These are phyloP conservation scores for Tripterygium wilfordii DNA, from an alignment of 177 flowering plant species.

Conservation along the genomic window DNA sequence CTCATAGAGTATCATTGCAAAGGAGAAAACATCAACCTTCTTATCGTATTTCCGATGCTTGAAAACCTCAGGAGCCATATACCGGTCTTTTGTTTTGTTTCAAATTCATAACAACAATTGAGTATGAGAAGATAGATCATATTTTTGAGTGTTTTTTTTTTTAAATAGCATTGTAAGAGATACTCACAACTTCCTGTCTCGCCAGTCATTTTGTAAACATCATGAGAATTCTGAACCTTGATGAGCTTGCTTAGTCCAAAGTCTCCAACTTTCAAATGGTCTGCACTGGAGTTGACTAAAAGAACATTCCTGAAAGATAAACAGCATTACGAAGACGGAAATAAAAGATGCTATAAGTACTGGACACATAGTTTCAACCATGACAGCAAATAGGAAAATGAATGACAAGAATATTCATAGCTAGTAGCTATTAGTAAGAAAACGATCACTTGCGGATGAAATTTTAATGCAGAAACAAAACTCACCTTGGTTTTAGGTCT, in stretches of 20 bases:
- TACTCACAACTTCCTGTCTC: slow-evolving; percentile 99
- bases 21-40: slow-evolving; percentile 98
- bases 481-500: slow-evolving; percentile 95
- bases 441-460: no score
- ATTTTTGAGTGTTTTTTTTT: no score
- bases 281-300: slow-evolving; percentile 88
- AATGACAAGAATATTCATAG: no score
- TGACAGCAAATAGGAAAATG: slow-evolving; percentile 2
- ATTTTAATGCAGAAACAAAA: no score
- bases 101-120: slow-evolving; percentile 1
- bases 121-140: slow-evolving; percentile 2
- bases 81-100: slow-evolving; percentile 63
- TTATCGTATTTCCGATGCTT: slow-evolving; percentile 96
- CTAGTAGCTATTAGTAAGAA: no score
- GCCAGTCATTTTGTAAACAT: slow-evolving; percentile 98
- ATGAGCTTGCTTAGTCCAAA: slow-evolving; percentile 98
- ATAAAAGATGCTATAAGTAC: neutral
- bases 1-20: slow-evolving; percentile 97
- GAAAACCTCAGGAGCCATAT: slow-evolving; percentile 99
- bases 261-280: slow-evolving; percentile 98
- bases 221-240: slow-evolving; percentile 87
- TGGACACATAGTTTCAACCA: slow-evolving; percentile 1
- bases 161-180: slow-evolving; percentile 1
- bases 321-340: neutral
- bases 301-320: slow-evolving; percentile 84